phyloP scores from a whole-genome alignment of 176 grass and related monocot genomes.

The Coix lacrymajobi region DNA sequence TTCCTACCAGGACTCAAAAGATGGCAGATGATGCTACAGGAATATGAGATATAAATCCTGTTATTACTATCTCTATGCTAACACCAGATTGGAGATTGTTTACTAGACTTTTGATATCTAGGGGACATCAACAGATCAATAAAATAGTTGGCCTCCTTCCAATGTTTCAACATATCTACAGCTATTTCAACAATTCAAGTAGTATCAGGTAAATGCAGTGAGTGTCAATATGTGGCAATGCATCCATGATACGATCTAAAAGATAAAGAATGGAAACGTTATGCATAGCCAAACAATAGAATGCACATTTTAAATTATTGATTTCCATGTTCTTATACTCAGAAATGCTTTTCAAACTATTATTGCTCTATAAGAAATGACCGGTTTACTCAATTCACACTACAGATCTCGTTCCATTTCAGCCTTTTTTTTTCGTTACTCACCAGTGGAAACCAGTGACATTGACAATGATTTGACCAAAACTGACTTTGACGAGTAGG shows the following conservation, averaged over 20 bases:
- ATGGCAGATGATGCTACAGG: background rate
- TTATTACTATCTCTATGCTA: background rate
- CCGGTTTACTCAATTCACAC: background rate
- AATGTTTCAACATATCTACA: background rate
- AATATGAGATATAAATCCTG: background rate
- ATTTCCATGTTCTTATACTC: background rate
- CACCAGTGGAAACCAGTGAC: background rate
- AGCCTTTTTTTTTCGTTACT: background rate
- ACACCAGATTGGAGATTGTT: background rate
- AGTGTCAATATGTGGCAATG: background rate
- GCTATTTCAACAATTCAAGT: background rate
- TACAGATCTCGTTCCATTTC: background rate
- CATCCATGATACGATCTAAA: slow-evolving; percentile 1
- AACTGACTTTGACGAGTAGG: background rate
- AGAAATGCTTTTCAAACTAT: background rate
- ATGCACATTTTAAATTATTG: background rate
- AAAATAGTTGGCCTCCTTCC: background rate
- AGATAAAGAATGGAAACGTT: background rate
- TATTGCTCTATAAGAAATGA: background rate
- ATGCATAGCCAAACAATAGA: background rate
- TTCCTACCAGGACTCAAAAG: background rate
- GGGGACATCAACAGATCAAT: background rate
- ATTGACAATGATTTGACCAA: background rate
- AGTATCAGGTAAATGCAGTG: background rate
- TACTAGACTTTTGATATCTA: slow-evolving; percentile 18